Evolutionary conservation across 345 rosid genomes (phyloP), one percentile per base, ranked within the genome.

Genomic region (Pistacia integerrima): DNA sequence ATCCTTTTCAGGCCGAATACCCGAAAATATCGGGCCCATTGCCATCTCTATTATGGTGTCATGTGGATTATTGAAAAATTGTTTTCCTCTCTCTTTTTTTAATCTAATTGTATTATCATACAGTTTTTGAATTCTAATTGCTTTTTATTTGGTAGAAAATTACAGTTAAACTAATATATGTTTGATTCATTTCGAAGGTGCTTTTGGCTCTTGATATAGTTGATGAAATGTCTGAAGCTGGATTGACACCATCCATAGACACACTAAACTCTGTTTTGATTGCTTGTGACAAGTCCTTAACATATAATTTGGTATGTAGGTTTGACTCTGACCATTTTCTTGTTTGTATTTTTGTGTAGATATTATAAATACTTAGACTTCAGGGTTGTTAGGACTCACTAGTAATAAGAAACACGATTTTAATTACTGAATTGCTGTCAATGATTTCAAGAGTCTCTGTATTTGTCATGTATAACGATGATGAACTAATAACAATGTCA

Each of bases 151-250:
- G 18, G 38, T 48, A 56, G 49, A 14, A 63, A 67, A 59, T 38
- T 60, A 69, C 35, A 20, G 18, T n/a, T 59, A 49, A 5, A 69
- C 67, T 78, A 61, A 77, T 63, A 56, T 58, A 14, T 35, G 73
- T 72, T 38, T 62, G 72, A 17, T 79, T 83, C 72, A 46, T 80
- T 72, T 65, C 3, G 64, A 64, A 96, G 99, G 97, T 93, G 81
- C 88, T 86, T 73, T 81, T 69, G 30, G 97, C 98, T 69, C 86
- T 96, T 83, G 95, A 90, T 79, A 48, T 91, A 57, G 88, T 83
- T 51, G 90, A 92, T 41, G 78, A 86, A 81, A 89, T 93, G 89
- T 81, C 82, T 79, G 84, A 87, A 76, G 89, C 36, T 48, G 93
- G 88, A 71, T 74, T 88, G 79, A 66, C 81, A 48, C 51, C 91